Conservation (phyloP, 1,139 yeast genomes). For the Pichia sp. region DNA sequence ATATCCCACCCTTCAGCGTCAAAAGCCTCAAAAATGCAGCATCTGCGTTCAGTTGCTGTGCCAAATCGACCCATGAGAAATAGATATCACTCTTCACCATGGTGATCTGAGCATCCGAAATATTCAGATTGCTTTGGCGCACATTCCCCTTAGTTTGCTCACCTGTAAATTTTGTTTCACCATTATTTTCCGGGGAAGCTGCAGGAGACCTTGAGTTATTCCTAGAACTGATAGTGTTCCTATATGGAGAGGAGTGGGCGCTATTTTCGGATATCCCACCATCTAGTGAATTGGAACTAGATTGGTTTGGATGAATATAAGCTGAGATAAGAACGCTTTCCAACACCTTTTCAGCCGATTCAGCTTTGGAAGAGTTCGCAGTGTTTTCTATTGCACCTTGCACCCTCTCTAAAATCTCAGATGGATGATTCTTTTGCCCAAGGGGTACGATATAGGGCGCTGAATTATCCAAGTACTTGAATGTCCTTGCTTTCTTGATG, state of each 20-base stretch:
- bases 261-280: no score
- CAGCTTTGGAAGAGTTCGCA: no score
- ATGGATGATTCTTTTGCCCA: constrained; percentile 24
- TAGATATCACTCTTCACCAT: constrained; percentile 21
- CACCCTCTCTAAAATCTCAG: constrained; percentile 15
- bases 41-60: constrained; percentile 45
- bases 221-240: no score
- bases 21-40: constrained; percentile 35
- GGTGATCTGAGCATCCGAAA: no score
- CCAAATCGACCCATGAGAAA: constrained; percentile 50
- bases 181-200: no score
- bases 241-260: no score
- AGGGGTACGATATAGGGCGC: constrained; percentile 25
- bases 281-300: no score
- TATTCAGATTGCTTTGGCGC: no score
- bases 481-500: constrained; percentile 23
- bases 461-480: constrained; percentile 21
- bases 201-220: no score
- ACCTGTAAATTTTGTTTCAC: no score
- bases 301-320: constrained; percentile 20
- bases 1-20: constrained; percentile 31
- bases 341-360: constrained; percentile 12
- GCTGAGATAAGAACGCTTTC: constrained; percentile 21
- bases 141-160: no score
- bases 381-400: no score